These are phyloP conservation scores for Naganishia kalamii DNA, from an alignment of 768 basidiomycete genomes.

Conservation along the genomic window DNA sequence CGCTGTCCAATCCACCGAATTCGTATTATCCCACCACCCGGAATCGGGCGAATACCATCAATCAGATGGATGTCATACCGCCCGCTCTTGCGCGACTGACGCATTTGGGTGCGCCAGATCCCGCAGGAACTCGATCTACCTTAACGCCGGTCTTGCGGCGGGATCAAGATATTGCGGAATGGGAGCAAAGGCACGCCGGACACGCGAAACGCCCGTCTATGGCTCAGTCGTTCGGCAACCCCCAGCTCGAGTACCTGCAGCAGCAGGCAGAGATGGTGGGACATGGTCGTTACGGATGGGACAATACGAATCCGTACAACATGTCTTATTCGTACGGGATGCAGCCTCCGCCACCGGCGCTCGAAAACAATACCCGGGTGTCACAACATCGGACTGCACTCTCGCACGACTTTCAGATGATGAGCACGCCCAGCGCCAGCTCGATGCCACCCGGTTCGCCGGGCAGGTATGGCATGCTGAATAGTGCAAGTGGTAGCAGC, in stretches of 20 bases:
- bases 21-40: conserved; percentile 57
- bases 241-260: conserved; percentile 82
- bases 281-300: conserved; percentile 26
- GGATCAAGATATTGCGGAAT: conserved; percentile 90
- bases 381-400: conserved; percentile 51
- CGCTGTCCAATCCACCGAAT: conserved; percentile 53
- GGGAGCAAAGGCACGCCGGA: conserved; percentile 73
- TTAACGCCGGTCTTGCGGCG: conserved; percentile 89
- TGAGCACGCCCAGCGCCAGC: conserved; percentile 66
- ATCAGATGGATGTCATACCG: conserved; percentile 84
- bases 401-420: conserved; percentile 24
- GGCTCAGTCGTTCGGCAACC: conserved; percentile 59
- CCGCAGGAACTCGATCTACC: conserved; percentile 48
- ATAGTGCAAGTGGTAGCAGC: conserved; percentile 17
- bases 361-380: conserved; percentile 51
- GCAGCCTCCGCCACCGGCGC: conserved; percentile 55
- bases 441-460: conserved; percentile 11
- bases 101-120: conserved; percentile 66
- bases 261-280: conserved; percentile 66
- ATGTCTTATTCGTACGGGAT: conserved; percentile 48
- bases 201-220: conserved; percentile 37
- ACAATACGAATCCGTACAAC: conserved; percentile 12
- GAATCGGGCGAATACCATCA: conserved; percentile 83
- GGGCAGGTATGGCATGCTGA: conserved; percentile 13
- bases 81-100: conserved; percentile 83